Percentiles rank a stretch among this genome's conserved stretches.
Evolutionary conservation across 768 basidiomycete species (phyloP).

Genomic region (Termitomyces sp.): DNA sequence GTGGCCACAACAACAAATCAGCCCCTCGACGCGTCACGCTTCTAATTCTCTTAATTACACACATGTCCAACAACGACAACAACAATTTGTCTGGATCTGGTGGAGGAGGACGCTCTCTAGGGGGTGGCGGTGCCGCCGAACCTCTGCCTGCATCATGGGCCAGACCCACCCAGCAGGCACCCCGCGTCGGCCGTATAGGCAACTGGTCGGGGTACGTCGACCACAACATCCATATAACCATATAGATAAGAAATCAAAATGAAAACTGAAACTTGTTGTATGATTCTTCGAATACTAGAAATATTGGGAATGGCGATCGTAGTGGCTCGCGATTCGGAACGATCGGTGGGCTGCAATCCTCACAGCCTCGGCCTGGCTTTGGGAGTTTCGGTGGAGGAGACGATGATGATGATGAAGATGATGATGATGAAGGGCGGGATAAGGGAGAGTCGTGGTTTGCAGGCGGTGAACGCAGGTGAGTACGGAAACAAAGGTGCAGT

Average conservation of each 20-base stretch:
- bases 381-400: slow-evolving; percentile 12
- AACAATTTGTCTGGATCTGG: slow-evolving; percentile 22
- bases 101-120: slow-evolving; percentile 39
- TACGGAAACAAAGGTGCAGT: not conserved
- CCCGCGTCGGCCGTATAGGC: slow-evolving; percentile 49
- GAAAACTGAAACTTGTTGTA: no score
- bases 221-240: not conserved
- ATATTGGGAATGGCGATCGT: slow-evolving; percentile 8
- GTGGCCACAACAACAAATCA: no score
- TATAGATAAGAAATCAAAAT: not conserved
- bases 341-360: slow-evolving; percentile 19
- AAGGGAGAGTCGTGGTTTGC: slow-evolving; percentile 75
- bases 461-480: slow-evolving; percentile 89
- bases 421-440: slow-evolving; percentile 49
- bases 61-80: slow-evolving; percentile 31
- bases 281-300: not conserved
- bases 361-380: slow-evolving; percentile 1
- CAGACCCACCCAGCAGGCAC: slow-evolving; percentile 25
- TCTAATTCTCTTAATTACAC: not conserved
- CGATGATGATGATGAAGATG: slow-evolving; percentile 28
- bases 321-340: slow-evolving; percentile 22
- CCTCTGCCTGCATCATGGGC: slow-evolving; percentile 44
- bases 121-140: slow-evolving; percentile 41
- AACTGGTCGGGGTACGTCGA: slow-evolving; percentile 35
- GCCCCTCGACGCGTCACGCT: slow-evolving; percentile 2